Evolutionary conservation across 2,329 filamentous ascomycete species (phyloP), one percentile per base, ranked within the genome.

Genomic region (Xylariomycetidae sp.): DNA sequence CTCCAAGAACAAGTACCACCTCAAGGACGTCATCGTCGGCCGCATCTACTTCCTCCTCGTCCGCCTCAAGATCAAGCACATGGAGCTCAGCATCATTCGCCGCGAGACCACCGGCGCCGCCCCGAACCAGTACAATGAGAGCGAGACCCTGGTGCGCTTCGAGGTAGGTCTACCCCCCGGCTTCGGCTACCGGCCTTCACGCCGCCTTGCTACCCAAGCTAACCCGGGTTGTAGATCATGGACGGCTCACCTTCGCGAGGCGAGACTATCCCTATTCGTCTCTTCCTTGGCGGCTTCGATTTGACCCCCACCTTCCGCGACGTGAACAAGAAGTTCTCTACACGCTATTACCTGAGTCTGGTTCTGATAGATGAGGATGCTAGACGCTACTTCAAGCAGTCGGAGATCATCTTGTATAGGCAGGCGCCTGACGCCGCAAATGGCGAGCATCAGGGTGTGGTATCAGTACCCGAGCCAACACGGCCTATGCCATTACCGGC

Each of bases 301-400:
- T 66, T 98, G 43, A 98, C 92, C 4, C 92, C 92, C 12, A 98
- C 92, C 10, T 98, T 98, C 76, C 85, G 92, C 42, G 92, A 98
- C 60, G 93, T 98, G 49, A 98, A 98, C 76, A 98, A 98, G 74
- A 98, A 98, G 67, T 98, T 95, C 63, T 96, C 90, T 17, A 96
- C 90, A 23, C 76, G 92, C 53, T 98, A 98, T 66, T 98, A 98
- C 65, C 76, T 98, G 43, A 95, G 89, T 58, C 67, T 98, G 42
- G 92, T 98, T 15, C 73, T 95, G 48, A 95, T 95, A 48, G 89
- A 95, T 54, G 89, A 95, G 76, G 92, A 98, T 61, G 92, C 92
- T 31, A 80, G 92, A 52, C 79, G 92, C 52, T 98, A 98, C 67
- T 98, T 98, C 68, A 98, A 98, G 64, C 92, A 98, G 63, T 95